Evolutionary conservation across 2,329 filamentous ascomycete genomes (phyloP).

Genomic region (Curvularia lunata): DNA sequence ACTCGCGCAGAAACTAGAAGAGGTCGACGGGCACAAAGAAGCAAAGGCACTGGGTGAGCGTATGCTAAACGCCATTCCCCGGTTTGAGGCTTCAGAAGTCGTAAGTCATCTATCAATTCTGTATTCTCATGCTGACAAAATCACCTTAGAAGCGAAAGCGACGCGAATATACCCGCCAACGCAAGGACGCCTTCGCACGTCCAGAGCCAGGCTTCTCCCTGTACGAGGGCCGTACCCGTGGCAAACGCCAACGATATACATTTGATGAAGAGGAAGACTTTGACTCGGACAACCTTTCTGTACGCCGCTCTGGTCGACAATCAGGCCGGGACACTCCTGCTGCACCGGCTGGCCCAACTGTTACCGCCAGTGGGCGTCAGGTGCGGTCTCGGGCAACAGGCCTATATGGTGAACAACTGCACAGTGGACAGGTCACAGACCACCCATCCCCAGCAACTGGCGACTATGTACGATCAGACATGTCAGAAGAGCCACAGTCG

Average conservation of each 20-base stretch:
- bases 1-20: conserved; percentile 77
- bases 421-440: conserved; percentile 59
- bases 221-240: conserved; percentile 94
- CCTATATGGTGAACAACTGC: conserved; percentile 67
- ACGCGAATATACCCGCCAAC: conserved; percentile 85
- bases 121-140: conserved; percentile 20
- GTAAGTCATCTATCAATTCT: conserved; percentile 52
- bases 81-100: conserved; percentile 93
- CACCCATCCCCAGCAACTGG: conserved; percentile 52
- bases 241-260: conserved; percentile 95
- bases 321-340: conserved; percentile 75
- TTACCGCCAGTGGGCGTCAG: conserved; percentile 87
- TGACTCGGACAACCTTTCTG: conserved; percentile 70
- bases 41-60: conserved; percentile 78
- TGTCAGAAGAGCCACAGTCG: conserved; percentile 54
- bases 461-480: conserved; percentile 53
- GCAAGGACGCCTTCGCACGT: conserved; percentile 84
- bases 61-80: conserved; percentile 79
- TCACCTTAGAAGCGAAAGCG: conserved; percentile 82
- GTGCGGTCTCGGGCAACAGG: conserved; percentile 69
- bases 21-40: conserved; percentile 79
- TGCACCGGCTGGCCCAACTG: conserved; percentile 67
- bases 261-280: conserved; percentile 91
- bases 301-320: conserved; percentile 69
- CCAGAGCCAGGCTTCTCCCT: conserved; percentile 89